Evolutionary conservation across 768 basidiomycete species (phyloP).

Genomic region (Mycena polygramma): DNA sequence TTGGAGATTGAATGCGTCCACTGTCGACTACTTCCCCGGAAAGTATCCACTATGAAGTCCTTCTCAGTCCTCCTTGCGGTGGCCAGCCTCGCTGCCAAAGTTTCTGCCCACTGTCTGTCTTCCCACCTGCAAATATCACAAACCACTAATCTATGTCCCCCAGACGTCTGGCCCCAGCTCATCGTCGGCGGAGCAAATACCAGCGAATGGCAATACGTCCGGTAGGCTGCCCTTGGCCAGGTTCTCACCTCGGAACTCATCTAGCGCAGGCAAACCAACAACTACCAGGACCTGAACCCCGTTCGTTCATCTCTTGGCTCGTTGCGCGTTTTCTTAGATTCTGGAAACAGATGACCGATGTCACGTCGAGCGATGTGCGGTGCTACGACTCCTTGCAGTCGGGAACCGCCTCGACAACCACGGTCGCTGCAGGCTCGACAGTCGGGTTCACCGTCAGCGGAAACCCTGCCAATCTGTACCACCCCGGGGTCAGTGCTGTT

Average conservation of each 20-base stretch:
- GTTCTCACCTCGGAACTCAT: not conserved
- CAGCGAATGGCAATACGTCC: conserved; percentile 29
- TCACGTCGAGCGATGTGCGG: conserved; percentile 25
- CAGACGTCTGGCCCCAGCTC: conserved; percentile 33
- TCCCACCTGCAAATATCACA: not conserved
- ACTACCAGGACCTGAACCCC: conserved; percentile 27
- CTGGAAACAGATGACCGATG: conserved; percentile 18
- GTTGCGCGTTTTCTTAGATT: not conserved
- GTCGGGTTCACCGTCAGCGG: conserved; percentile 28
- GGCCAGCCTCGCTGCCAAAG: conserved; percentile 16
- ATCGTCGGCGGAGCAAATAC: conserved; percentile 16
- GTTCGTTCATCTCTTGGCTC: not conserved
- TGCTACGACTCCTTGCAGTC: conserved; percentile 26
- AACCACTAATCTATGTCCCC: not conserved
- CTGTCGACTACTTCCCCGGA: not conserved
- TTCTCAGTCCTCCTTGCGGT: conserved; percentile 9
- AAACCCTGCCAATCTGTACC: conserved; percentile 30
- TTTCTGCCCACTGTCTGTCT: conserved; percentile 33
- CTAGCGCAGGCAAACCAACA: conserved; percentile 22
- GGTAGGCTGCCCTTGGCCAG: not conserved
- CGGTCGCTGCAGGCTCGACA: conserved; percentile 27
- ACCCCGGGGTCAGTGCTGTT: conserved; percentile 23
- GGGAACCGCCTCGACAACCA: conserved; percentile 21
- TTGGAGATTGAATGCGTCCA: no score
- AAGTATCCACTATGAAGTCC: conserved; percentile 13